Base-by-base conservation (phyloP, 768 basidiomycete species). In the Boletus insuetus region DNA sequence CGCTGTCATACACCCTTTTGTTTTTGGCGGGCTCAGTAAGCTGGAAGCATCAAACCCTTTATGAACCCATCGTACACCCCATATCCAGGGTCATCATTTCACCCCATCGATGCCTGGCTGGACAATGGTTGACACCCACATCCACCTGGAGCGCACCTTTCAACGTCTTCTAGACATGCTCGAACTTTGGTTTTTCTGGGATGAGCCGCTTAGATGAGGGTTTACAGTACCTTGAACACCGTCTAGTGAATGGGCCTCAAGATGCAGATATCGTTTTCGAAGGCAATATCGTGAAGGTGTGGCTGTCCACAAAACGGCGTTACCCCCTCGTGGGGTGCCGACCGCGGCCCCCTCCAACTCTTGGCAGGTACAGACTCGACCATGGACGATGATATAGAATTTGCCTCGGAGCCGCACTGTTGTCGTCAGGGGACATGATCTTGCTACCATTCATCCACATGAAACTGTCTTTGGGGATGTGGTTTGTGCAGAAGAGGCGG, bases 261-360 rank as follows among this genome's bases (percentile, higher is more conserved):
- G n/a, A n/a, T 16, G 45, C 53, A 58, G 16, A 52, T 69, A 41
- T 64, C 39, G 67, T 72, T 53, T 59, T 64, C 17, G 51, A 63
- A 6, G 58, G 60, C 22, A 80, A 77, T 55, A 60, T 84, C 32
- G 37, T 43, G 1, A 66, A 69, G 22, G 71, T 78, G 2, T 84
- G 82, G 82, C 34, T 68, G 29, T 61, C 71, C 14, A 63, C 81
- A 24, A 84, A 85, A 63, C 68, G 65, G 32, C 73, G 69, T 34
- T 81, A 73, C 55, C 82, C 83, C 1, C 69, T 84, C 6, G 76
- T 79, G 26, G 26, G 5, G 26, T 26, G 26, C 26, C 6, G 26
- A 26, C 26, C 26, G 24, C 26, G 26, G 5, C 26, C 26, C 26
- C 26, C 26, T 26, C 26, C 6, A 26, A 26, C 7, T 26, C 26